Conservation (phyloP, 495 filamentous ascomycete genomes). For the Neurospora africana region DNA sequence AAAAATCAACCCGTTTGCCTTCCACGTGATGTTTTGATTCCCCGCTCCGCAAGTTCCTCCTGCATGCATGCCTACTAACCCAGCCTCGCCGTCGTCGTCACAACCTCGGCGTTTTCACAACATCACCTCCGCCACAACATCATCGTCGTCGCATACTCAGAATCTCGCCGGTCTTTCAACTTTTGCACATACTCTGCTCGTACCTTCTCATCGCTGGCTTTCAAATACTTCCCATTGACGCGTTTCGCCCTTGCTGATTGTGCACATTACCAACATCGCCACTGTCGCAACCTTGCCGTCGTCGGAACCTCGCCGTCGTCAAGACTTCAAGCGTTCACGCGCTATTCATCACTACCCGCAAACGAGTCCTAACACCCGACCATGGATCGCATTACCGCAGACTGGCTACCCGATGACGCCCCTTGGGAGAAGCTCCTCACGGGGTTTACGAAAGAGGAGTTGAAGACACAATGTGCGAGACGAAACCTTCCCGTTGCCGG, state of each 20-base stretch:
- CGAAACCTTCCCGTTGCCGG: not conserved
- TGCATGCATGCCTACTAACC: not conserved
- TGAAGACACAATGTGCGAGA: not conserved
- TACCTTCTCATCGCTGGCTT: not conserved
- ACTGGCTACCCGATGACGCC: not conserved
- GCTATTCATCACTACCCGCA: not conserved
- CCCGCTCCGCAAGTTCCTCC: not conserved
- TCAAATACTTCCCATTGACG: not conserved
- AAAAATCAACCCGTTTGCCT: not conserved
- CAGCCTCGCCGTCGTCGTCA: not conserved
- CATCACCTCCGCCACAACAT: not conserved
- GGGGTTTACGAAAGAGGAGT: not conserved
- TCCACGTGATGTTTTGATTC: not conserved
- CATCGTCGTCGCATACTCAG: not conserved
- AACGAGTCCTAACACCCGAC: not conserved
- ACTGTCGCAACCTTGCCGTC: not conserved
- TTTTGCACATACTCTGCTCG: not conserved
- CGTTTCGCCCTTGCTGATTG: not conserved
- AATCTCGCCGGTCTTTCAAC: not conserved
- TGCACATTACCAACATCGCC: not conserved
- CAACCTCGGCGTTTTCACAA: not conserved
- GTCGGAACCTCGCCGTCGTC: not conserved
- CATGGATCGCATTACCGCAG: not conserved
- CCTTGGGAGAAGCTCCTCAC: not conserved
- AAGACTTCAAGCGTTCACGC: not conserved